Base-by-base conservation (phyloP, 805 yeast genomes). In the Geotrichum ghanense region DNA sequence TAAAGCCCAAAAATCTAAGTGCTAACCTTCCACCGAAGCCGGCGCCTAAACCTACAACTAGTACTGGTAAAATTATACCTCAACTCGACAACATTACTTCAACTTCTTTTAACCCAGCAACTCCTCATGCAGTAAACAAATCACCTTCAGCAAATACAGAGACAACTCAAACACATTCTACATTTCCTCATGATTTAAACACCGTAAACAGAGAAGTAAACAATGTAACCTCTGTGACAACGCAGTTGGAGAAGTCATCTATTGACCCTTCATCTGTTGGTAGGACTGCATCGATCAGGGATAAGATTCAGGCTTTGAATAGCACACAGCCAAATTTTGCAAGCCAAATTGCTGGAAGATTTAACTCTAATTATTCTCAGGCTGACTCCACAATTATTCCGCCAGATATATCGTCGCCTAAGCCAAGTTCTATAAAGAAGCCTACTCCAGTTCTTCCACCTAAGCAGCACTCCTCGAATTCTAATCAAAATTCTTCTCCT, bases 261-360 rank as follows among this genome's bases (percentile, higher is more conserved):
- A 39, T 6, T 39, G 42, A 21, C 9, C 21, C 6, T 35, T 19
- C 40, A 7, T 10, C 40, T 7, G 23, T 10, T 19, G 42, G 10
- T 4, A 23, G 42, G 16, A n/a, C 42, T 35, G 37, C 19, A 31
- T 31, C 37, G 4, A 31, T 31, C 10, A 5, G 37, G 17, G 37
- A 31, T 19, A 31, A 31, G 14, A 31, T 31, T 12, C 37, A 31
- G 17, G 37, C 37, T 6, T 12, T 31, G 37, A 31, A 12, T 31
- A 12, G 37, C 4, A n/a, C 19, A n/a, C 37, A 31, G 17, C 64
- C 64, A 3, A 60, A 59, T 49, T 61, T 59, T 51, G 66, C 66
- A 10, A 60, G 58, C 20, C 61, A 63, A 42, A 61, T 62, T 22
- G 62, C 65, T 5, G 50, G 45, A 50, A 19, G 45, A 34, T 6